Evolutionary conservation across 495 filamentous ascomycete species (phyloP).

Genomic region (Glutinoglossum americanum): DNA sequence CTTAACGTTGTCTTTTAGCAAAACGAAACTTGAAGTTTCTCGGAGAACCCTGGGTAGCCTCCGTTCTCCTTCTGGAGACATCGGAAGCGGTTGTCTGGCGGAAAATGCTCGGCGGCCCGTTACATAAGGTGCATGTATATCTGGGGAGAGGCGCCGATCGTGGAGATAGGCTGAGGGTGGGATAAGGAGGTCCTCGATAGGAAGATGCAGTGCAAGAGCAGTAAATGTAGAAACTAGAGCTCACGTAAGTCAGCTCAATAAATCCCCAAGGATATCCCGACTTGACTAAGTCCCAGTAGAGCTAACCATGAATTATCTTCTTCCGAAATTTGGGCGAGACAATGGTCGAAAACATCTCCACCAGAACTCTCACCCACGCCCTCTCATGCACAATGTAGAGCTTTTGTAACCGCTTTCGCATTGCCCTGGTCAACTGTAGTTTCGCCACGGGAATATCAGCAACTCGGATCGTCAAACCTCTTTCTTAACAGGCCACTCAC

Average conservation of each 20-base stretch:
- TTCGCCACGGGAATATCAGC: conserved; percentile 7
- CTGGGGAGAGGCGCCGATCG: conserved; percentile 24
- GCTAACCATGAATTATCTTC: conserved; percentile 31
- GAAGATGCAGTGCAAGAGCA: conserved; percentile 21
- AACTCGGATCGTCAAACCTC: background rate
- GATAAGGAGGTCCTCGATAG: conserved; percentile 17
- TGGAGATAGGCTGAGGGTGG: conserved; percentile 30
- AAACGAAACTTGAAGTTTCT: conserved; percentile 29
- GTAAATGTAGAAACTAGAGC: conserved; percentile 24
- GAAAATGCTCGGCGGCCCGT: conserved; percentile 24
- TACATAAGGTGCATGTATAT: conserved; percentile 27
- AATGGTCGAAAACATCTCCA: conserved; percentile 34
- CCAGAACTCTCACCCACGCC: conserved; percentile 30
- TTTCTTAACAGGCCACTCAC: background rate
- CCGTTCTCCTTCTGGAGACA: conserved; percentile 16
- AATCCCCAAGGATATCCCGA: background rate
- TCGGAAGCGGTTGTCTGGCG: conserved; percentile 22
- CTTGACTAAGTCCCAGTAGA: background rate
- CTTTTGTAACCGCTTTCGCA: conserved; percentile 28
- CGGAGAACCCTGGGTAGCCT: conserved; percentile 28
- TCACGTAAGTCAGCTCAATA: background rate
- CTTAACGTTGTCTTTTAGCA: conserved; percentile 20
- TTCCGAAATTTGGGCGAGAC: conserved; percentile 34
- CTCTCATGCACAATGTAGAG: conserved; percentile 36
- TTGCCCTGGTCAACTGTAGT: conserved; percentile 21